Base-by-base conservation (phyloP, 75 land plant species). In the Larix kaempferi region DNA sequence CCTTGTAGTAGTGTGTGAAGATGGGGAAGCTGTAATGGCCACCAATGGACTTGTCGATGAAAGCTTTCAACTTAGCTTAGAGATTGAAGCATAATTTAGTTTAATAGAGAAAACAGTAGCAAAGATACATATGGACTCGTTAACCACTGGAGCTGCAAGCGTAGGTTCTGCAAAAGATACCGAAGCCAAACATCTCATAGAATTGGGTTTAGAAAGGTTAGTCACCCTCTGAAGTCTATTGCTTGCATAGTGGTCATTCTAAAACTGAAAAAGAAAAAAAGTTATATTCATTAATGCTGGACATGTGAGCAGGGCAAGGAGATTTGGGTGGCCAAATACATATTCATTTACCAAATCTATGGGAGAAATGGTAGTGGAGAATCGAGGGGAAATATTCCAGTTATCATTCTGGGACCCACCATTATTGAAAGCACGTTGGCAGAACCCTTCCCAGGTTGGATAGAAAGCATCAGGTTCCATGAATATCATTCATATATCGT, bases 371-470 rank as follows among this genome's bases (percentile, higher is more conserved):
- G 8, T 90, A 13, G 12, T 92, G 15, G 84, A 75, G 8, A 25
- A 81, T 3, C 35, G 26, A 81, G 81, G 57, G 87, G 73, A 27
- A 75, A 86, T 54, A 4, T 90, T 4, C 89, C 95, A 0, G 62
- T 85, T 1, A 91, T 90, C 15, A 80, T 92, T 29, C 16, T 92
- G 6, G 86, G 95, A 16, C 95, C 95, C 2, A 91, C 88, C 73
- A 85, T 93, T 4, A 81, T 93, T 10, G 92, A 88, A 25, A 88
- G 95, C 74, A 91, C 95, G 0, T 86, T 82, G 76, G 77, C 76
- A 26, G 92, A 93, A 27, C 95, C 95, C 0, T 93, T 93, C 65
- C 89, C 95, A 1, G 95, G 95, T 13, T 93, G 95, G 95, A 85
- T 91, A 74, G 95, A 93, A 86, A 93, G 91, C n/a, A 77, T 74